A percentile compares a stretch with the other conserved stretches of the same genome.
These are phyloP conservation scores for Coemansia sp. DNA, from an alignment of 192 early-diverging fungal genomes.

Conservation along the genomic window DNA sequence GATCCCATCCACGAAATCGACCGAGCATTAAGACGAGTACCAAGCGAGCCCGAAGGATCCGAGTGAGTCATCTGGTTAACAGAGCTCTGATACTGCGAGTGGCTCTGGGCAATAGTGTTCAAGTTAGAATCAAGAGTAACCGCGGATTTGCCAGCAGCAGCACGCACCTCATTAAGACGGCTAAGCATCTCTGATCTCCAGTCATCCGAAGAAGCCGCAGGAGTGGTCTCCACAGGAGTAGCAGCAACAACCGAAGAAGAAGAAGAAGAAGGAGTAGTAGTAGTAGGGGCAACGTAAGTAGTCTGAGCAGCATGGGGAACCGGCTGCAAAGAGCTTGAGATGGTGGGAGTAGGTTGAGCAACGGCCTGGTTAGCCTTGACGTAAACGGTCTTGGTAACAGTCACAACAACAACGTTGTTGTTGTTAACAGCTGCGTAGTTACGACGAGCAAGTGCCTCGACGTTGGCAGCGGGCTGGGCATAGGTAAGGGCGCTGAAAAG, in stretches of 20 bases:
- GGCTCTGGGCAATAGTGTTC: slow-evolving; percentile 35
- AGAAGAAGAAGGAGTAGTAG: not conserved
- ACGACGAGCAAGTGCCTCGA: slow-evolving; percentile 3
- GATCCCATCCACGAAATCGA: slow-evolving; percentile 19
- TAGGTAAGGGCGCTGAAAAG: slow-evolving; percentile 29
- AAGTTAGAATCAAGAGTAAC: slow-evolving; percentile 18
- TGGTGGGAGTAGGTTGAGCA: slow-evolving; percentile 1
- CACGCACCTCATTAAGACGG: slow-evolving; percentile 41
- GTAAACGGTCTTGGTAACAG: slow-evolving; percentile 20
- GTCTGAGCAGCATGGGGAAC: slow-evolving; percentile 6
- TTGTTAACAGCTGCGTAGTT: not conserved
- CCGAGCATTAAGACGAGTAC: slow-evolving; percentile 18
- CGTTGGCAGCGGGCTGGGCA: slow-evolving; percentile 23
- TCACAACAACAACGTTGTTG: slow-evolving; percentile 21
- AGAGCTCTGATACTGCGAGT: slow-evolving; percentile 40
- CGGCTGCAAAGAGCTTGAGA: not conserved
- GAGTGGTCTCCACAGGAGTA: slow-evolving; percentile 7
- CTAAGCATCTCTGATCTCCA: slow-evolving; percentile 41
- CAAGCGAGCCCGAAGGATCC: slow-evolving; percentile 28
- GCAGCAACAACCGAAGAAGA: slow-evolving; percentile 1
- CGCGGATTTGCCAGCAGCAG: slow-evolving; percentile 17
- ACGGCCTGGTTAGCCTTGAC: not conserved
- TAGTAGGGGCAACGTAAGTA: slow-evolving; percentile 2
- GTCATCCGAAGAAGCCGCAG: slow-evolving; percentile 1
- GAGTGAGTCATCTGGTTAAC: slow-evolving; percentile 24